phyloP scores from a whole-genome alignment of 148 eudicot species.

The Silene latifolia region DNA sequence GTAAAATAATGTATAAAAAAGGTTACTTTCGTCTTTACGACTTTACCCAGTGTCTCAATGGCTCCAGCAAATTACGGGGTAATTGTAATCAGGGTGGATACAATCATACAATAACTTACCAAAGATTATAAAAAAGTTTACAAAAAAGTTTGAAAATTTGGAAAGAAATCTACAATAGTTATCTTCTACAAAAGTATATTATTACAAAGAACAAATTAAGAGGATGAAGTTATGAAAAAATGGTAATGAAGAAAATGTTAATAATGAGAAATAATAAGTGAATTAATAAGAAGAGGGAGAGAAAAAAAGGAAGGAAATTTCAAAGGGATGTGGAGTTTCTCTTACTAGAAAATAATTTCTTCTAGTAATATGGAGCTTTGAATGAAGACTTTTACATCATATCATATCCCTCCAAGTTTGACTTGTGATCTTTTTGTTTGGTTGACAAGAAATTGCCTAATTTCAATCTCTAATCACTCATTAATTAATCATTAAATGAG shows the following conservation, averaged over 20 bases:
- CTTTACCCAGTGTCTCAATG: no score
- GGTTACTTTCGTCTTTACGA: background rate
- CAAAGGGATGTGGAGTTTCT: constrained; percentile 16
- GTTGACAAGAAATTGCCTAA: constrained; percentile 18
- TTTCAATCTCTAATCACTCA: constrained; percentile 4
- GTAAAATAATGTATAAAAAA: background rate
- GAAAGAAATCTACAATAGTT: constrained; percentile 7
- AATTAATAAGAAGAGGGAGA: background rate
- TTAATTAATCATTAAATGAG: background rate
- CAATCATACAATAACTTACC: no score
- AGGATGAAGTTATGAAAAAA: background rate
- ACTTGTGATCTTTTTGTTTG: constrained; percentile 27
- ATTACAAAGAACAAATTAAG: background rate
- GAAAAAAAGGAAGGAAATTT: constrained; percentile 10
- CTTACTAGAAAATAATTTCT: constrained; percentile 14
- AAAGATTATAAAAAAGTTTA: background rate
- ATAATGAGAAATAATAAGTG: background rate
- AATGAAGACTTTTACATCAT: constrained; percentile 24
- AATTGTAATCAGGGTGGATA: no score
- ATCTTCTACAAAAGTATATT: background rate
- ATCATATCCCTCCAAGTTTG: constrained; percentile 24
- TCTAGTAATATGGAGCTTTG: constrained; percentile 22
- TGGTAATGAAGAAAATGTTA: constrained; percentile 13
- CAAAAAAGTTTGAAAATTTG: no score
- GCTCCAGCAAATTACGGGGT: background rate